Evolutionary conservation across 2,329 filamentous ascomycete species (phyloP), one percentile per base, ranked within the genome.

Genomic region (Dothideomycetidae sp.): DNA sequence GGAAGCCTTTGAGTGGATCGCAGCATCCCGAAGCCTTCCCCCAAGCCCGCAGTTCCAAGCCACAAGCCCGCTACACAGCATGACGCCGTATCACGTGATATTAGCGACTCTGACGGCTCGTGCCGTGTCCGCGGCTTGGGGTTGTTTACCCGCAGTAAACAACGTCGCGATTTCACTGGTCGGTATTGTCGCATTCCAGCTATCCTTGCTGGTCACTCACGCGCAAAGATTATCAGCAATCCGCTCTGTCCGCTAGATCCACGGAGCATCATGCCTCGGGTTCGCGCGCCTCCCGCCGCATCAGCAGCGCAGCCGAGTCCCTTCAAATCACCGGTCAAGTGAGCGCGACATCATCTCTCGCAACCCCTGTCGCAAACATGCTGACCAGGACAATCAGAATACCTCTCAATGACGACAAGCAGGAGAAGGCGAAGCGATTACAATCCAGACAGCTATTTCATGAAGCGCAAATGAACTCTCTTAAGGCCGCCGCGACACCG

Each of bases 351-450:
- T 21, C 9, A 10, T 11, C 18, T 10, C 14, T 23, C 13, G 21
- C 28, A 36, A 31, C 31, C 15, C n/a, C 21, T 29, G n/a, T 11
- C 10, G 32, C 16, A 30, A 15, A 15, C 13, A n/a, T 13, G 17
- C 38, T 40, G 17, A 40, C 33, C 13, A 4, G 19, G 18, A 5
- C 40, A 26, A 36, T 31, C 51, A 93, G 84, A 57, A 92, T 98
- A 42, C 86, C 90, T 23, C 73, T 98, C 45, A 96, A 96, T 64
- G 90, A 98, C 64, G 90, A 98, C 67, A 78, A 75, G 43, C 75
- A 79, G 50, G 90, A 98, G 63, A 93, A 92, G 60, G 86, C 85
- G 33, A 78, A 79, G 50, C 80, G 90, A 34, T 68, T 88, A 52
- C 81, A 90, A 54, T 85, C 82, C 44, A 78, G 90, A 52, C 83